Conservation (phyloP, 2,329 filamentous ascomycete genomes). For the Diaporthe citri region DNA sequence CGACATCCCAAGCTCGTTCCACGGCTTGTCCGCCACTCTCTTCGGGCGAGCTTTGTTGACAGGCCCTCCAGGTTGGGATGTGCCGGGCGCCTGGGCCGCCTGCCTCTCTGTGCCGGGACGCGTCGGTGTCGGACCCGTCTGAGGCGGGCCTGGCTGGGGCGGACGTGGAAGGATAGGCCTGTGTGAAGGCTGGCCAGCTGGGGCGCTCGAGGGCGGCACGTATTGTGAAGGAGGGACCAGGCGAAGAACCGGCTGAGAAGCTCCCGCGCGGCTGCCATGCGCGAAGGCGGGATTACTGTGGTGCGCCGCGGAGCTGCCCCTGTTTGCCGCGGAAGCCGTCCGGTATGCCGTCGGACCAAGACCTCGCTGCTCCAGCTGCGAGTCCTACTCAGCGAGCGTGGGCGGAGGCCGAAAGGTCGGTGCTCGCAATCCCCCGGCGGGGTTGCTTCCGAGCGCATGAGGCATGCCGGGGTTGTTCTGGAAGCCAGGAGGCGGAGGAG, state of each 20-base stretch:
- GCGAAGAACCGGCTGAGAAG: background rate
- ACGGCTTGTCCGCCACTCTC: background rate
- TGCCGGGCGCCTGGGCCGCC: background rate
- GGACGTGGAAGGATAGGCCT: background rate
- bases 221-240: background rate
- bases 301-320: background rate
- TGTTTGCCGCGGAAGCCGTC: no score
- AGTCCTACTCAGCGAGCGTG: constrained; percentile 6
- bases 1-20: background rate
- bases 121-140: background rate
- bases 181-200: background rate
- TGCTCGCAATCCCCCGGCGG: background rate
- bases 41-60: background rate
- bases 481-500: background rate
- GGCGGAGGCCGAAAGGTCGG: background rate
- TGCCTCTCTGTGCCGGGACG: background rate
- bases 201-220: background rate
- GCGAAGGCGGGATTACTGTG: background rate
- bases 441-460: background rate
- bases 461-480: background rate
- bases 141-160: background rate
- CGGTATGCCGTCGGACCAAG: background rate
- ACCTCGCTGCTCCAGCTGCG: background rate
- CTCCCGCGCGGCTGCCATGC: background rate
- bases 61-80: background rate